Evolutionary conservation across 768 basidiomycete genomes (phyloP), one percentile per base, ranked within the genome.

Genomic region (Ramaria sp.): DNA sequence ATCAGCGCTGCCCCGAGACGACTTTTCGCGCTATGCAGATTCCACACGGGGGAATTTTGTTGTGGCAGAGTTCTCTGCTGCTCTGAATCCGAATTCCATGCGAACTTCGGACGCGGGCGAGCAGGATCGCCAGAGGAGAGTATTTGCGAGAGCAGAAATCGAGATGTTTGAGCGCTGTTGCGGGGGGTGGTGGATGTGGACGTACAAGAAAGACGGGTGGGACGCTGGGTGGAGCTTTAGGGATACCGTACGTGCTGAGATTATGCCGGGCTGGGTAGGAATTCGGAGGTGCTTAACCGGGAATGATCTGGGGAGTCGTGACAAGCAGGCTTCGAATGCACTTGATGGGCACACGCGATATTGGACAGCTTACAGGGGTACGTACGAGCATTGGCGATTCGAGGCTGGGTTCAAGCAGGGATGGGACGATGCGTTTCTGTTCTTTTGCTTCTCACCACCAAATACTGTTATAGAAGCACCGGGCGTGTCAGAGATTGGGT

Each of bases 101-200:
- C 70, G 72, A 16, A 77, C 77, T 16, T 66, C 69, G 13, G 63
- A 71, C 10, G 68, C 65, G 41, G 64, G 66, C 7, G 62, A 75
- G 57, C 69, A 76, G 57, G 69, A 71, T 42, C 62, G 66, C 38
- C 73, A 75, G 55, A 65, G 74, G 41, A 59, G 72, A 8, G 68
- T 64, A 13, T 91, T 78, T 56, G 71, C 84, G 3, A 63, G 71
- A 16, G 82, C 87, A 3, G 80, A 92, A 64, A 66, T 89, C 47
- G 74, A 72, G 18, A 60, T 86, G 37, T 90, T 77, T 57, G 85
- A 88, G 55, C 64, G 67, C 44, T 60, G 67, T 34, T 83, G 85
- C 56, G 79, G 77, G 0, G 89, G 89, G 4, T 85, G 78, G 76
- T 91, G 82, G 69, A 91, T 85, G 64, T 89, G 89, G 89, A 88